Base-by-base conservation (phyloP, 140 eudicot species). In the Cichorium intybus region DNA sequence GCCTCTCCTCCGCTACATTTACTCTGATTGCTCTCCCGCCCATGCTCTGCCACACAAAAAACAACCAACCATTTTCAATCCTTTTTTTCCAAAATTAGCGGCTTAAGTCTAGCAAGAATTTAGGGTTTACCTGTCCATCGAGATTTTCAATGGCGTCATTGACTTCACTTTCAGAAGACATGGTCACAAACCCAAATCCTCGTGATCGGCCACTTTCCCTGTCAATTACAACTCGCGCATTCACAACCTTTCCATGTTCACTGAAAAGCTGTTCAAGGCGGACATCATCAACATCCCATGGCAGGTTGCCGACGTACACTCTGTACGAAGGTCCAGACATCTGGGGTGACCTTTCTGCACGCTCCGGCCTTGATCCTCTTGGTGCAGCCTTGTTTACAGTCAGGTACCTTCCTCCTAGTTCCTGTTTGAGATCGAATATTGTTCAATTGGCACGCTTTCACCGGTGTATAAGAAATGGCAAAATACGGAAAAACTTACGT, bases 361-460 rank as follows among this genome's bases (percentile, higher is more conserved):
- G 90, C 54, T 83, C 92, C 0, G 87, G 84, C 29, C 77, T 76
- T 60, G 95, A 62, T 68, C 99, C 99, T 76, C 79, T 88, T 17
- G 92, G 97, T 47, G 99, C 82, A 60, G 99, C 97, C 73, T 81
- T 93, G 79, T 81, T 88, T 50, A 93, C 97, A 6, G 87, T 83
- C 68, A 93, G 71, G 20, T 75, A 45, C 50, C 99, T 75, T 49
- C 95, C 94, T 39, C 82, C 78, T 4, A 83, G 14, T 24, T 93
- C 97, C 97, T 92, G 86, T 75, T 62, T 35, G 62, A 68, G 24
- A 20, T 58, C 53, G n/a, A 35, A 17, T 35, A 53, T 33, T 24
- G n/a, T 7, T 45, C 7, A 20, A 41, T 37, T 17, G 8, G 39
- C 7, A 35, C 10, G 10, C 7, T 22, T 50, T 49, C 41, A 49